Base-by-base conservation (phyloP, 2,329 filamentous ascomycete genomes). In the Botryosphaeria dothidea region DNA sequence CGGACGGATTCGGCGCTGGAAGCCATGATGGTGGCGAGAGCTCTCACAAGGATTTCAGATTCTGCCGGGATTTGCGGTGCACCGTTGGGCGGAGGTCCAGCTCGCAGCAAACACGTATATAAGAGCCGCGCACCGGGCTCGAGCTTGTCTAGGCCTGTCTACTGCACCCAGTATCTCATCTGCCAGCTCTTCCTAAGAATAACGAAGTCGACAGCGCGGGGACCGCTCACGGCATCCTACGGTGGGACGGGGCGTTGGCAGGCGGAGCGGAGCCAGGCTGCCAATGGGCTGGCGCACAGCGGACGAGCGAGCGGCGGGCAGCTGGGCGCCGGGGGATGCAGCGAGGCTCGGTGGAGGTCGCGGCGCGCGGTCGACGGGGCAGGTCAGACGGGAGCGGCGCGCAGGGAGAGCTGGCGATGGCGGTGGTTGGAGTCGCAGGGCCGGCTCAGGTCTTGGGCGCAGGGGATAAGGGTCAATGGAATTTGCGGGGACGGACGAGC, bases 1-100 rank as follows among this genome's bases (percentile, higher is more conserved):
- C 76, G 75, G 68, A 80, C 75, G 65, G 75, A 72, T 52, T 81
- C 79, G 63, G 77, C 75, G 65, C 80, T 76, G 43, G 79, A 79
- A 65, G 80, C 80, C 80, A 82, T 82, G 38, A 13, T 66, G 54
- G 31, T 61, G 34, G 25, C 60, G 61, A 41, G 21, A 46, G 41
- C 15, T 49, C 38, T 45, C 41, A 56, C 29, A 67, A 64, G 43
- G 66, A 67, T 62, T 62, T 36, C 45, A 49, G 58, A 41, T 34
- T 23, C 29, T 23, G 29, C 25, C 43, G 43, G 23, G 58, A 8
- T 21, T 34, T 13, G 38, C 11, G 52, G 21, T 25, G 52, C 19
- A 29, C 34, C 36, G 56, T 46, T 34, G 38, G 41, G 13, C n/a
- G 34, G 21, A 15, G 34, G 38, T 7, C 36, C 36, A 58, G 23